Evolutionary conservation across 2,329 filamentous ascomycete genomes (phyloP), one percentile per base, ranked within the genome.

Genomic region (Arthrobotrys pseudoclavata): DNA sequence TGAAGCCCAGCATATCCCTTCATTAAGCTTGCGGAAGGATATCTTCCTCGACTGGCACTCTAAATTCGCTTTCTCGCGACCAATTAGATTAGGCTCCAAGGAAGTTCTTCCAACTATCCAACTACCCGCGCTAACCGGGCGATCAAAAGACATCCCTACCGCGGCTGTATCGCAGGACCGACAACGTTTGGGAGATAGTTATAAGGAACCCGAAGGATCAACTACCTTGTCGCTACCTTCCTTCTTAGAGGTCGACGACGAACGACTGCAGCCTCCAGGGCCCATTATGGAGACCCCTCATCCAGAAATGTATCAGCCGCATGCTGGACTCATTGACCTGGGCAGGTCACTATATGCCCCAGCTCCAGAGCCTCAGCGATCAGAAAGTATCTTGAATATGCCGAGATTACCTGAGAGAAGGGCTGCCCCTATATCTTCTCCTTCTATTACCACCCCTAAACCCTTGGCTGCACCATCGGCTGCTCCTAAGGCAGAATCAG

Each of bases 41-140:
- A 40, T 77, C 18, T 77, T 77, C 50, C 74, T 77, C 29, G 74
- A 77, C 53, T 77, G 74, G 74, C 74, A 77, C 26, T 71, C 67
- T 20, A 77, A 77, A 55, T 77, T 77, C 62, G 74, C 74, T 40
- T 77, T 77, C 62, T 61, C 74, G 20, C 26, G 40, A 24, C 67
- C 74, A 29, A 64, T 60, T 4, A 71, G 61, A 48, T 37, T 77
- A 66, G 67, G 60, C 42, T 53, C 61, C 52, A 77, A 77, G 52
- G 74, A 77, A 31, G 53, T 77, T 4, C 45, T 71, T 24, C 74
- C 74, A 48, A 77, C 74, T 9, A 77, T 77, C 26, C 42, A 62
- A 7, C 48, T 77, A 20, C 47, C 37, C 20, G 60, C 67, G 31
- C 45, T 71, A 40, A 40, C 15, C 52, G 67, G 67, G 13, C 40